These are phyloP conservation scores for Candida krabiensis DNA, from an alignment of 805 yeast genomes.

Conservation along the genomic window DNA sequence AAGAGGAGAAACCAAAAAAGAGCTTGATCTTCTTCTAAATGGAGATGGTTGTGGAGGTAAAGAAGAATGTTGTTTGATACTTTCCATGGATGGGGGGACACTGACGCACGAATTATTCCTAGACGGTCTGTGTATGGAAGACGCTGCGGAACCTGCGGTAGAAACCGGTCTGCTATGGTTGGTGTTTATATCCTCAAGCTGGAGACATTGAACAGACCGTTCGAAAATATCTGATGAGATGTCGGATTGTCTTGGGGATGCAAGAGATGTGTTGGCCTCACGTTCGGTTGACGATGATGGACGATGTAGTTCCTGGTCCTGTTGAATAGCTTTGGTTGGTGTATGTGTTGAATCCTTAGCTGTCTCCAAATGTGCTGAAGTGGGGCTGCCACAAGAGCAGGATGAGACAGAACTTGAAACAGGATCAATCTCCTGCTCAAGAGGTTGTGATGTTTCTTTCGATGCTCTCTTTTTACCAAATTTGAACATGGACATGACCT, in stretches of 20 bases:
- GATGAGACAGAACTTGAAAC: not conserved
- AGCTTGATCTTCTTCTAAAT: conserved; percentile 4
- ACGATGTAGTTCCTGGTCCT: not conserved
- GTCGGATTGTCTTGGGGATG: not conserved
- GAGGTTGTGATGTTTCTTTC: not conserved
- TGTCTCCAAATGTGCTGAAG: not conserved
- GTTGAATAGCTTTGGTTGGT: not conserved
- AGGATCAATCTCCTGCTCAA: not conserved
- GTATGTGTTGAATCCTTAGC: not conserved
- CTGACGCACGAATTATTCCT: conserved; percentile 3
- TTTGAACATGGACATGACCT: conserved; percentile 1
- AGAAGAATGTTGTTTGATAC: conserved; percentile 1
- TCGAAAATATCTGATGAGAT: conserved; percentile 3
- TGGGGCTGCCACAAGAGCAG: not conserved
- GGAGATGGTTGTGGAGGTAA: not conserved
- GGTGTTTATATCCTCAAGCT: not conserved
- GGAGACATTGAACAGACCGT: conserved; percentile 6
- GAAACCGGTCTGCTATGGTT: not conserved
- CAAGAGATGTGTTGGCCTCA: not conserved
- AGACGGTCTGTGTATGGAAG: not conserved
- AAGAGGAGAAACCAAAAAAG: not conserved
- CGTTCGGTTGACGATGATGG: conserved; percentile 2
- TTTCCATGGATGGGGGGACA: not conserved
- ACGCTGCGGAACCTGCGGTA: not conserved
- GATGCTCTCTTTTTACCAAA: conserved; percentile 1